Conservation (phyloP, 2,329 filamentous ascomycete species). For the Sphaceloma murrayae region DNA sequence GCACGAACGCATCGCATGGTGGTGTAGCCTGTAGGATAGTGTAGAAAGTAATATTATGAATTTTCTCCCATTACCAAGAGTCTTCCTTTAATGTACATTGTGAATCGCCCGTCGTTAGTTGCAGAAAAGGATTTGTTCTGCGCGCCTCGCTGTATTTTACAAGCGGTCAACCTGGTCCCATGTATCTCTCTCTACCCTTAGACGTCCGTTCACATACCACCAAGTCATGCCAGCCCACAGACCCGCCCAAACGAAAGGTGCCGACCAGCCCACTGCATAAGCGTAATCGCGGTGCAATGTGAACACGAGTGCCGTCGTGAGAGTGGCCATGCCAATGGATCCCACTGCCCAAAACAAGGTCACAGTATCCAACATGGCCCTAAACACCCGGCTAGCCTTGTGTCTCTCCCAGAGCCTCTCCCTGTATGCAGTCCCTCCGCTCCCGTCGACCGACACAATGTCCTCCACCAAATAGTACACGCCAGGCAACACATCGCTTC, state of each 20-base stretch:
- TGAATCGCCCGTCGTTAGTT: too few species aligned
- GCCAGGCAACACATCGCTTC: constrained; percentile 43
- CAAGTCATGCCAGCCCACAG: constrained; percentile 39
- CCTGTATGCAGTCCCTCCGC: constrained; percentile 44
- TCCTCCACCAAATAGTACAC: constrained; percentile 49
- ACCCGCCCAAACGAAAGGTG: constrained; percentile 43
- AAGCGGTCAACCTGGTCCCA: constrained; percentile 28
- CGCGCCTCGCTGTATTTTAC: too few species aligned
- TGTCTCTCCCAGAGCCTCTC: constrained; percentile 44
- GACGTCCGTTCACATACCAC: constrained; percentile 35
- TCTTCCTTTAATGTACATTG: too few species aligned
- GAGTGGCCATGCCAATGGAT: constrained; percentile 32
- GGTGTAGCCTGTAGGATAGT: too few species aligned
- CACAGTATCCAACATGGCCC: constrained; percentile 43
- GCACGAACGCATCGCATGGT: background rate
- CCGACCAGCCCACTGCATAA: constrained; percentile 42
- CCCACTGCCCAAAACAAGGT: constrained; percentile 46
- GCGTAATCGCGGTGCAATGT: constrained; percentile 39
- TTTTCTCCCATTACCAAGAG: too few species aligned
- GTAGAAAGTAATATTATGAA: too few species aligned
- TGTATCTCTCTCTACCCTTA: constrained; percentile 28
- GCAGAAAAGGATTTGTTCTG: too few species aligned
- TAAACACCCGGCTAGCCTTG: constrained; percentile 44
- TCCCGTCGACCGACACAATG: constrained; percentile 44
- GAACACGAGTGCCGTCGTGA: constrained; percentile 39